Percentiles rank a stretch among this genome's conserved stretches.
phyloP scores from a whole-genome alignment of 1,284 basidiomycete species.

The Cutaneotrichosporon sp. region DNA sequence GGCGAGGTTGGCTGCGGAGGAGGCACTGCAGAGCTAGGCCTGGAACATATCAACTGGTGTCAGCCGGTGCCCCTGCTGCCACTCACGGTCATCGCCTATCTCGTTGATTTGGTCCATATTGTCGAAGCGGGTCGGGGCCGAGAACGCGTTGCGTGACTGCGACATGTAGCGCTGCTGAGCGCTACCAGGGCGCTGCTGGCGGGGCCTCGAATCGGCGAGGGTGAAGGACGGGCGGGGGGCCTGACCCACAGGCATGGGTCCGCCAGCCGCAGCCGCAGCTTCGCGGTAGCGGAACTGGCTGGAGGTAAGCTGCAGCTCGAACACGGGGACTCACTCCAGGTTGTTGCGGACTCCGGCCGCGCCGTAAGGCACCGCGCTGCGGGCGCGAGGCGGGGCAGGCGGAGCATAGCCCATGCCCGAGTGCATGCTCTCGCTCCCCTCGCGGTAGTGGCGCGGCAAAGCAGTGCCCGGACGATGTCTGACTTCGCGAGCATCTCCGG shows the following conservation, averaged over 20 bases:
- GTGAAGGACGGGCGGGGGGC: constrained; percentile 11
- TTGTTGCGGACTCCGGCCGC: not conserved
- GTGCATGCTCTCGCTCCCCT: not conserved
- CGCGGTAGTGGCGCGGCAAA: not conserved
- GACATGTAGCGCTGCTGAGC: not conserved
- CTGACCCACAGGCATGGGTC: not conserved
- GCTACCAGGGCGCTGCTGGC: not conserved
- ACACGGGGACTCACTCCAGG: constrained; percentile 6
- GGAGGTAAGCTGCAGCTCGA: not conserved
- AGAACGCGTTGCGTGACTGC: not conserved
- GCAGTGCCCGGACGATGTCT: constrained; percentile 3
- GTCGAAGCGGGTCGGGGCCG: not conserved
- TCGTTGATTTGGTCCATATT: not conserved
- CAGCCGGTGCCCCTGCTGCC: not conserved
- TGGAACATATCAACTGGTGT: not conserved
- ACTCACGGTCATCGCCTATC: not conserved
- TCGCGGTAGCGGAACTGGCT: constrained; percentile 13
- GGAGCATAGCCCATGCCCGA: not conserved
- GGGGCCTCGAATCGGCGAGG: not conserved
- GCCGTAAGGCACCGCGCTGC: not conserved
- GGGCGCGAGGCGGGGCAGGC: not conserved
- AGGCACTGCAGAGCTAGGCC: not conserved
- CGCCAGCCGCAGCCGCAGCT: not conserved
- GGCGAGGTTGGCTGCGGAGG: too few relatives aligned
- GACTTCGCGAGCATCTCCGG: not conserved